Percentiles rank a stretch among this genome's conserved stretches.
Conservation (phyloP, 2,329 filamentous ascomycete species). For the Talaromyces piceae region DNA sequence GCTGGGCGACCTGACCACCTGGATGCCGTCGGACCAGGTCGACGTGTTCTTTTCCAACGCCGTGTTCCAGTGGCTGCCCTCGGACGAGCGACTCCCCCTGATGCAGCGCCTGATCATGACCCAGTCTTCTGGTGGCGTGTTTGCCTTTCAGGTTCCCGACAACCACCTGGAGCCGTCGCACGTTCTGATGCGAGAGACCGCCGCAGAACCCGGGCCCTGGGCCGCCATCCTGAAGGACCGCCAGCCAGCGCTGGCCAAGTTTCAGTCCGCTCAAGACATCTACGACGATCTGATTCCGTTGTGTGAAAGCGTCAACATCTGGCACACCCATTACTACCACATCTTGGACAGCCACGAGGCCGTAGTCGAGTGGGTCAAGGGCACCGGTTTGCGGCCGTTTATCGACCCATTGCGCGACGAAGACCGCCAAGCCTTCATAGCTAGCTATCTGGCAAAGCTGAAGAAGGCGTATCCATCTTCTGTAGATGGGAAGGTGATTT, state of each 20-base stretch:
- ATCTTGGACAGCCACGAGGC: constrained; percentile 40
- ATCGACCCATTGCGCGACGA: constrained; percentile 40
- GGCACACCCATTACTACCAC: constrained; percentile 50
- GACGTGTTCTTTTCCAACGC: constrained; percentile 52
- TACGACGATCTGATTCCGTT: constrained; percentile 45
- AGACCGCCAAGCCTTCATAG: constrained; percentile 39
- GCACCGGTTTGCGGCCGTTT: constrained; percentile 50
- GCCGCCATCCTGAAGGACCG: constrained; percentile 18
- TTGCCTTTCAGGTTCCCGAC: constrained; percentile 50
- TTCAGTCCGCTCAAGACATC: constrained; percentile 42
- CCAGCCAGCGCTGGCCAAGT: constrained; percentile 38
- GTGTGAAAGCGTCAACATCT: constrained; percentile 43
- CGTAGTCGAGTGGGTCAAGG: constrained; percentile 55
- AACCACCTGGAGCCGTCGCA: constrained; percentile 47
- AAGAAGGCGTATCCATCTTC: constrained; percentile 37
- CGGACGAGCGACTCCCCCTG: constrained; percentile 32
- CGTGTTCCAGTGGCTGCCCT: constrained; percentile 52
- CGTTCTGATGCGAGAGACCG: constrained; percentile 42
- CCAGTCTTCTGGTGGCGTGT: constrained; percentile 39
- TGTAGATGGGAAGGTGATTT: constrained; percentile 46
- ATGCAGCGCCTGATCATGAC: constrained; percentile 38
- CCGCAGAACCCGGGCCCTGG: constrained; percentile 34
- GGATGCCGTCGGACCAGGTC: constrained; percentile 16
- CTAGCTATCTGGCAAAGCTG: constrained; percentile 42
- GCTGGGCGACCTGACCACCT: constrained; percentile 41